A percentile compares a stretch with the other conserved stretches of the same genome.
Evolutionary conservation across 75 land plant species (phyloP).

Genomic region (Pseudotsuga menziesii): DNA sequence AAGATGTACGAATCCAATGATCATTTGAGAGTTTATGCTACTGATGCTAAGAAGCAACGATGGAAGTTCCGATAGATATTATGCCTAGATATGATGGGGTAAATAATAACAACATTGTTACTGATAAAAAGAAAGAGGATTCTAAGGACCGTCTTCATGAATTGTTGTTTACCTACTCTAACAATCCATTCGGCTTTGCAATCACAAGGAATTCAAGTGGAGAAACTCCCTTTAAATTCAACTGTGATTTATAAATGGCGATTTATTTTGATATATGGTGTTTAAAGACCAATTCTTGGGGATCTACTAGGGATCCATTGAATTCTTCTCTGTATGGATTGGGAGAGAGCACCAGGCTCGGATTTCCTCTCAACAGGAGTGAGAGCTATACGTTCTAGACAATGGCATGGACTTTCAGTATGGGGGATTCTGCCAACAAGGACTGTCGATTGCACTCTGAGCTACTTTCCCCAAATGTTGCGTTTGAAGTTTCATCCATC

Average conservation of each 20-base stretch:
- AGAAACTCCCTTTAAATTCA: conserved; percentile 68
- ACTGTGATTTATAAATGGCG: background rate
- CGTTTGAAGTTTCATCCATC: no score
- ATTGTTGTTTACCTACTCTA: conserved; percentile 57
- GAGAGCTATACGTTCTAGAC: conserved; percentile 62
- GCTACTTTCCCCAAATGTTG: no score
- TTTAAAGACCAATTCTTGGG: conserved; percentile 93
- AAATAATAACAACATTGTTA: conserved; percentile 9
- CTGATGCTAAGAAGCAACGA: conserved; percentile 53
- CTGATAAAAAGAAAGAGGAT: background rate
- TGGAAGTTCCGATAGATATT: conserved; percentile 76
- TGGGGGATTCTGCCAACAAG: no score
- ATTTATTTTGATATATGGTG: conserved; percentile 30
- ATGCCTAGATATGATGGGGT: conserved; percentile 35
- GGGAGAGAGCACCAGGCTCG: conserved; percentile 83
- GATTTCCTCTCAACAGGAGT: conserved; percentile 42
- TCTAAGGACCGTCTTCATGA: conserved; percentile 20
- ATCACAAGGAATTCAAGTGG: conserved; percentile 57
- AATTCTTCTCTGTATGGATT: conserved; percentile 69
- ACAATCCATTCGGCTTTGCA: conserved; percentile 68
- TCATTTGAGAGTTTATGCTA: conserved; percentile 64
- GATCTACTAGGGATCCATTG: conserved; percentile 57
- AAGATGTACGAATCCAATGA: conserved; percentile 49
- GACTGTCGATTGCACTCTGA: no score
- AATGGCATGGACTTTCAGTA: no score